These are phyloP conservation scores for Amniculicola lignicola DNA, from an alignment of 495 filamentous ascomycete species.

Conservation along the genomic window DNA sequence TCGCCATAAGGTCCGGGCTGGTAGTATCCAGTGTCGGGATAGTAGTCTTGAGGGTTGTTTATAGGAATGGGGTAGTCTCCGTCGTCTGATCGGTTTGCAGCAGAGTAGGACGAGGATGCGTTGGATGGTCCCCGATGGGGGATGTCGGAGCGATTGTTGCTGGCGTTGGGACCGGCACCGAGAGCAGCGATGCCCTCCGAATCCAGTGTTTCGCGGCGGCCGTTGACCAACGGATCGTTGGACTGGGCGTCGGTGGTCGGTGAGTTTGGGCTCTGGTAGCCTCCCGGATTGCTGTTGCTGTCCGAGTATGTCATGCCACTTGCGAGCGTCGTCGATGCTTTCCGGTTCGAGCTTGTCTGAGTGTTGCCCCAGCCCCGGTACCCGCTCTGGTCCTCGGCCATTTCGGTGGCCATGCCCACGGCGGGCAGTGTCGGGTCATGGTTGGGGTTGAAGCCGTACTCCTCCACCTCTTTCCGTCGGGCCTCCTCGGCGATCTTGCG, in stretches of 20 bases:
- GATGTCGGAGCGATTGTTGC: conserved; percentile 65
- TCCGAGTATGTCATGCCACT: conserved; percentile 79
- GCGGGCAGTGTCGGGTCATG: conserved; percentile 78
- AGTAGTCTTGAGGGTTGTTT: conserved; percentile 49
- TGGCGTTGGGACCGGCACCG: conserved; percentile 63
- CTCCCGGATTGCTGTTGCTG: conserved; percentile 52
- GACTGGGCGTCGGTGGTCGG: conserved; percentile 76
- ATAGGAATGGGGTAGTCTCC: conserved; percentile 63
- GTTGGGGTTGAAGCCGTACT: conserved; percentile 95
- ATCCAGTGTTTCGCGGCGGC: conserved; percentile 54
- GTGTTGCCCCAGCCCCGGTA: conserved; percentile 97
- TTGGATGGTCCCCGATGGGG: conserved; percentile 92
- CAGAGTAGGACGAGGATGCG: conserved; percentile 93
- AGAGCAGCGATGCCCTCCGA: conserved; percentile 61
- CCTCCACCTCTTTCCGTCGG: conserved; percentile 89
- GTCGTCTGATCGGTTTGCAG: conserved; percentile 73
- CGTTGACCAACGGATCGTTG: conserved; percentile 60
- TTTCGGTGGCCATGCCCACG: conserved; percentile 51
- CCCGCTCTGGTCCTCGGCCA: conserved; percentile 62
- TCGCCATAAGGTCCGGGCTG: conserved; percentile 56
- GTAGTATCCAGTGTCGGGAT: conserved; percentile 52
- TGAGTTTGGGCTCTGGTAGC: conserved; percentile 58
- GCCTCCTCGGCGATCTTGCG: conserved; percentile 82
- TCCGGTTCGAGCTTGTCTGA: conserved; percentile 67
- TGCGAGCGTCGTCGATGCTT: conserved; percentile 83